Evolutionary conservation across 2,329 filamentous ascomycete genomes (phyloP), one percentile per base, ranked within the genome.

Genomic region (Teratosphaeriaceae sp.): DNA sequence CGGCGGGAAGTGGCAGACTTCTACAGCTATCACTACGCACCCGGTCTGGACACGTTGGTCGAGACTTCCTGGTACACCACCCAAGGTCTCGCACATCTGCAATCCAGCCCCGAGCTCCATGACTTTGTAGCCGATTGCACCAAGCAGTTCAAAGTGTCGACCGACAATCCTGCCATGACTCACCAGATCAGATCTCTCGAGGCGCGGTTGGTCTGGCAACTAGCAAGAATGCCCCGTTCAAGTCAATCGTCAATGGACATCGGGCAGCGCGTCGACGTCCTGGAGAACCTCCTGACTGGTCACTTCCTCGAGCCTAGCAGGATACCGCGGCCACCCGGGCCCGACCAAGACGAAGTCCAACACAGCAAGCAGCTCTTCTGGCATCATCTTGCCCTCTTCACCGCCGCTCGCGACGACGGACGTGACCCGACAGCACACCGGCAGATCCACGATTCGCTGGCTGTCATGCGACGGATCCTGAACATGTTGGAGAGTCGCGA

Each of bases 401-500:
- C 86, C 21, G 78, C 80, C 29, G 68, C 80, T 16, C 76, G 75
- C 22, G 76, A 80, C 49, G 79, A 85, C 46, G 74, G 80, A 27
- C 69, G 75, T 37, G 67, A 67, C 23, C 68, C 75, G 5, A 68
- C 66, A 45, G 78, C 45, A 9, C 40, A 51, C 27, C 48, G 74
- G 53, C 71, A 75, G 42, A 77, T 87, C 26, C 82, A 88, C 41
- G 75, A 80, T 20, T 76, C 79, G 1, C 69, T 95, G 22, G 65
- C 65, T 3, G 74, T 74, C 40, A 78, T 88, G 63, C 80, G 87
- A 23, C 75, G 75, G 43, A 72, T 90, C 18, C 73, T 95, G 11
- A 84, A 88, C 53, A 84, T 84, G 37, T 78, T 83, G 19, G 89
- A 96, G 66, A 92, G 90, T 57, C 80, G 89, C 41, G 88, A 96